Evolutionary conservation across 2,329 filamentous ascomycete genomes (phyloP).

Genomic region (Alternaria triticina): DNA sequence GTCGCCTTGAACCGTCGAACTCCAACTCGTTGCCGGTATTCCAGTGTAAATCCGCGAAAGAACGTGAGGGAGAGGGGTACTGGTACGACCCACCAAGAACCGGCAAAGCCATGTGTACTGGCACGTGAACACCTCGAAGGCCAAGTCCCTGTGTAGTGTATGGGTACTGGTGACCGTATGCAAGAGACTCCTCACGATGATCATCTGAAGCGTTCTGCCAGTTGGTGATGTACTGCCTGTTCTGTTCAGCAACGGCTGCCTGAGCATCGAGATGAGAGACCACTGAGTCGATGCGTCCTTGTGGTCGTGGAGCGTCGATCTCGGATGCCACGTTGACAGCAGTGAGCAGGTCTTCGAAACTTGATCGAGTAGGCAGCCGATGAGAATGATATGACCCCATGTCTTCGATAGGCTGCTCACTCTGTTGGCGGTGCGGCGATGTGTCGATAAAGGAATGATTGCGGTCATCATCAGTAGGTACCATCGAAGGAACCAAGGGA

Average conservation of each 20-base stretch:
- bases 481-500: constrained; percentile 17
- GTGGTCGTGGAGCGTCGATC: constrained; percentile 33
- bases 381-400: constrained; percentile 9
- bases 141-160: neutral
- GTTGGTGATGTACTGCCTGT: constrained; percentile 4
- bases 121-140: neutral
- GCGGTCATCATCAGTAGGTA: constrained; percentile 22
- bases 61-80: neutral
- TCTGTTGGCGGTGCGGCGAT: neutral
- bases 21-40: neutral
- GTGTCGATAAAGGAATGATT: constrained; percentile 14
- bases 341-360: constrained; percentile 29
- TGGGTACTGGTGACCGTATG: neutral
- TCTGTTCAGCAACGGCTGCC: constrained; percentile 20
- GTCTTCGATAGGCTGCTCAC: neutral
- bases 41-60: neutral
- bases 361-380: constrained; percentile 10
- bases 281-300: constrained; percentile 31
- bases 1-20: neutral
- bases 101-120: neutral
- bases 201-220: constrained; percentile 1
- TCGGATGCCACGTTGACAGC: constrained; percentile 33
- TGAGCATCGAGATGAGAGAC: constrained; percentile 30
- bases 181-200: neutral
- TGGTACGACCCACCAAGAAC: neutral